Percentiles rank a stretch among this genome's conserved stretches.
Conservation (phyloP, 805 yeast species). For the Metschnikowia cerradonensis region DNA sequence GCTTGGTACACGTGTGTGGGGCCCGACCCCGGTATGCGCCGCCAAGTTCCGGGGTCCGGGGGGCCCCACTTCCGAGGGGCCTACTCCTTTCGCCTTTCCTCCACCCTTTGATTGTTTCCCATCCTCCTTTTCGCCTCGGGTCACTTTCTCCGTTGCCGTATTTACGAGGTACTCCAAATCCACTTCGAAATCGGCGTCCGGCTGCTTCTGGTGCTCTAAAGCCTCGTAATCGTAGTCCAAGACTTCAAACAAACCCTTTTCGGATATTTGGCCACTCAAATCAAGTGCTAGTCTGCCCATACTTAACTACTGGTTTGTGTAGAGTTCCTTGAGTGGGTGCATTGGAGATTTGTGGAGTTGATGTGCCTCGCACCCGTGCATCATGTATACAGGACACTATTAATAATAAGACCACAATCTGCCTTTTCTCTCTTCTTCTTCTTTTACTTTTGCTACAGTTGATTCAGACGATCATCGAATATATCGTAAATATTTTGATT, state of each 20-base stretch:
- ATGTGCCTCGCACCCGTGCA: not conserved
- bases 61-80: no score
- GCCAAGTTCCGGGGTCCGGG: no score
- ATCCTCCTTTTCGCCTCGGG: no score
- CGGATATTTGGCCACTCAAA: not conserved
- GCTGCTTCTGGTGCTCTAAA: conserved; percentile 11
- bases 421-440: no score
- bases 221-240: conserved; percentile 17
- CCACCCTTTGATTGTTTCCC: no score
- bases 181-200: conserved; percentile 21
- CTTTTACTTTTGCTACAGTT: no score
- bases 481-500: conserved; percentile 18
- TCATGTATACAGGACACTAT: not conserved
- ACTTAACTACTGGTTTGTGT: not conserved
- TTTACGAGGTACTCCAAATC: conserved; percentile 28
- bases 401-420: no score
- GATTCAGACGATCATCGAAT: conserved; percentile 8
- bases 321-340: no score
- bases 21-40: no score
- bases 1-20: no score
- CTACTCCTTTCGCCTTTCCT: no score
- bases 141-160: not conserved
- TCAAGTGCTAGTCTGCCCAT: not conserved
- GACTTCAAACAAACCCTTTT: conserved; percentile 12
- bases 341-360: not conserved